phyloP scores from a whole-genome alignment of 2,329 filamentous ascomycete genomes.

The Tolypocladium amazonense region DNA sequence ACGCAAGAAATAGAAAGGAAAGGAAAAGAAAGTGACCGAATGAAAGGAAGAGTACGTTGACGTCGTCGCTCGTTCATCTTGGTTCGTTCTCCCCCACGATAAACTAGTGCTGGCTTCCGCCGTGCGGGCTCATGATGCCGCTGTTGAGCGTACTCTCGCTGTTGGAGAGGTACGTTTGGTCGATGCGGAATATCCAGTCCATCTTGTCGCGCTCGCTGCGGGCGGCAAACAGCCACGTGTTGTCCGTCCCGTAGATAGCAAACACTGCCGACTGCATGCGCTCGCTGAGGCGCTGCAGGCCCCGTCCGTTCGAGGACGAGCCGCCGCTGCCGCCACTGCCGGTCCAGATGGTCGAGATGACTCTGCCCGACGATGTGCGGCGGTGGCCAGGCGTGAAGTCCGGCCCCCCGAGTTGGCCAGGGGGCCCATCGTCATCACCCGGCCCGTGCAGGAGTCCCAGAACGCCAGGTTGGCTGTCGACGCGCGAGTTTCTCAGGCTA shows the following conservation, averaged over 20 bases:
- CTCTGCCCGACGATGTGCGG: conserved; percentile 37
- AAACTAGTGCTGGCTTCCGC: conserved; percentile 19
- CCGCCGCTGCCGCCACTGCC: conserved; percentile 29
- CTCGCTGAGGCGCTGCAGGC: conserved; percentile 44
- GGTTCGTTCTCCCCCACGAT: background rate
- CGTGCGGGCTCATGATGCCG: conserved; percentile 23
- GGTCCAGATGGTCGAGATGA: conserved; percentile 46
- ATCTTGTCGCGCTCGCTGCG: conserved; percentile 85
- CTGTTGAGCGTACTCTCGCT: conserved; percentile 29
- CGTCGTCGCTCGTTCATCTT: background rate
- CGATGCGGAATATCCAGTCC: conserved; percentile 93
- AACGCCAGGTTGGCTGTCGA: conserved; percentile 86
- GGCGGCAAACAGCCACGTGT: conserved; percentile 90
- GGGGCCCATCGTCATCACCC: conserved; percentile 25
- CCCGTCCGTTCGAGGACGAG: conserved; percentile 15
- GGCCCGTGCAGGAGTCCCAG: conserved; percentile 58
- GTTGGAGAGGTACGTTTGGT: conserved; percentile 58
- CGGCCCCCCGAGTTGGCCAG: conserved; percentile 18
- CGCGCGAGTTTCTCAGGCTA: conserved; percentile 77
- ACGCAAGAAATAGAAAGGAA: background rate
- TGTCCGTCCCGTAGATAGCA: conserved; percentile 87
- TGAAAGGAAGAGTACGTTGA: background rate
- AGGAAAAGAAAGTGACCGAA: background rate
- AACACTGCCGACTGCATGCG: conserved; percentile 66
- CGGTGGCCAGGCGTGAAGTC: conserved; percentile 36